phyloP scores from a whole-genome alignment of 805 yeast species.

The Ogataea populi-albae region DNA sequence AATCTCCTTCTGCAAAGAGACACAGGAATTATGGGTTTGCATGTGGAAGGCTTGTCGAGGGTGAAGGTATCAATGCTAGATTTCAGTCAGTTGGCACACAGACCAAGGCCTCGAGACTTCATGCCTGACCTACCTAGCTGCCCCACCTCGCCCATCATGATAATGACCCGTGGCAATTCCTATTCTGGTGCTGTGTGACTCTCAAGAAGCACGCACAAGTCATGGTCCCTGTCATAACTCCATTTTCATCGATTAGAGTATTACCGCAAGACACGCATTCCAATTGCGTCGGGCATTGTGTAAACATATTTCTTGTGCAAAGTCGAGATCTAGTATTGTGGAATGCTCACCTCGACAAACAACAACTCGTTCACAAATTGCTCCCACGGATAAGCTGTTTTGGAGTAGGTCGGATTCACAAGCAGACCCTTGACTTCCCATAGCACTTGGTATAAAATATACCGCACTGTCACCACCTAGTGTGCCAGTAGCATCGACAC shows the following conservation, averaged over 20 bases:
- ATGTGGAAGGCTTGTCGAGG: constrained; percentile 6
- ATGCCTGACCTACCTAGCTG: constrained; percentile 14
- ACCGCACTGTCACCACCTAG: too few species aligned
- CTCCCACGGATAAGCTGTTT: too few species aligned
- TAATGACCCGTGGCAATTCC: constrained; percentile 6
- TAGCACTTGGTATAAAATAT: too few species aligned
- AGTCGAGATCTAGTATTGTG: too few species aligned
- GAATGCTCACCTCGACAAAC: too few species aligned
- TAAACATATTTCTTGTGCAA: too few species aligned
- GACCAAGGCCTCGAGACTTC: constrained; percentile 12
- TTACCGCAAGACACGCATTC: too few species aligned
- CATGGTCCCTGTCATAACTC: constrained; percentile 9
- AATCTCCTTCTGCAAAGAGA: constrained; percentile 14
- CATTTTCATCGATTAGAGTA: constrained; percentile 6
- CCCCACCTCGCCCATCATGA: constrained; percentile 13
- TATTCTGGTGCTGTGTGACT: constrained; percentile 7
- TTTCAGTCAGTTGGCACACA: constrained; percentile 11
- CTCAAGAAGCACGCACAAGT: constrained; percentile 10
- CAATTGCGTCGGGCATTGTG: too few species aligned
- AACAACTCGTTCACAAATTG: too few species aligned
- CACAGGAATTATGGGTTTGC: constrained; percentile 10
- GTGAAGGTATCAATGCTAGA: constrained; percentile 10
- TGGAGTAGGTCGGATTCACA: too few species aligned
- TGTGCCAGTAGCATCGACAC: too few species aligned
- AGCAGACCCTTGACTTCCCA: too few species aligned